Evolutionary conservation across 768 basidiomycete genomes (phyloP).

Genomic region (Podaxis carcinomalis): DNA sequence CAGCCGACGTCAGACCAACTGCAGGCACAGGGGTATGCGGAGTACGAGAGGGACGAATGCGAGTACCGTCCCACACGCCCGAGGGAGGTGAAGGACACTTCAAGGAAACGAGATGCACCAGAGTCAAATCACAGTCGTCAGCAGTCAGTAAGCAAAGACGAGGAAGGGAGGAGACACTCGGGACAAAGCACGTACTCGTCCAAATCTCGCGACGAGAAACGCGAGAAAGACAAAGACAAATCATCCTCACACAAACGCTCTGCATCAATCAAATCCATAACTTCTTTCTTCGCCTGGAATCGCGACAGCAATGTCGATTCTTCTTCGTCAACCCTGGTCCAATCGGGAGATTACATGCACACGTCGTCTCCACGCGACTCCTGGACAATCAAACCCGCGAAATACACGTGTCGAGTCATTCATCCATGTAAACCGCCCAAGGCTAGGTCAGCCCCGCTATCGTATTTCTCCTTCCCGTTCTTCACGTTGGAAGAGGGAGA

Average conservation of each 20-base stretch:
- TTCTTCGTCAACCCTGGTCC: slow-evolving; percentile 12
- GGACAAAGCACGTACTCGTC: neutral
- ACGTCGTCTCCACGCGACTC: slow-evolving; percentile 32
- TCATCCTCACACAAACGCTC: slow-evolving; percentile 23
- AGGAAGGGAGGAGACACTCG: neutral
- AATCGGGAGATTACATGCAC: slow-evolving; percentile 15
- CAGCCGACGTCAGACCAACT: slow-evolving; percentile 6
- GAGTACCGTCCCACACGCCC: slow-evolving; percentile 12
- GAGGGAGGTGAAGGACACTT: slow-evolving; percentile 13
- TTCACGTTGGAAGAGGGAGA: slow-evolving; percentile 64
- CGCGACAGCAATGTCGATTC: slow-evolving; percentile 13
- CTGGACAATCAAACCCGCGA: slow-evolving; percentile 43
- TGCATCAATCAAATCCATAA: slow-evolving; percentile 30
- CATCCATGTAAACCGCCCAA: slow-evolving; percentile 65
- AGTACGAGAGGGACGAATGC: slow-evolving; percentile 10
- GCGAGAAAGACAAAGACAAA: slow-evolving; percentile 13
- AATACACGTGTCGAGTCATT: slow-evolving; percentile 66
- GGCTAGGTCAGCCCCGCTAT: slow-evolving; percentile 34
- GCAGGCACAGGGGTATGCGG: neutral
- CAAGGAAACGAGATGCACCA: slow-evolving; percentile 12
- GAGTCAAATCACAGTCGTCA: slow-evolving; percentile 5
- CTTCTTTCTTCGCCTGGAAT: slow-evolving; percentile 29
- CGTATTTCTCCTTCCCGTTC: slow-evolving; percentile 72
- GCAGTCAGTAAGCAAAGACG: slow-evolving; percentile 25
- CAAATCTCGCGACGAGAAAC: slow-evolving; percentile 10